These are phyloP conservation scores for Fusarium bulbicola DNA, from an alignment of 2,329 filamentous ascomycete species.

Conservation along the genomic window DNA sequence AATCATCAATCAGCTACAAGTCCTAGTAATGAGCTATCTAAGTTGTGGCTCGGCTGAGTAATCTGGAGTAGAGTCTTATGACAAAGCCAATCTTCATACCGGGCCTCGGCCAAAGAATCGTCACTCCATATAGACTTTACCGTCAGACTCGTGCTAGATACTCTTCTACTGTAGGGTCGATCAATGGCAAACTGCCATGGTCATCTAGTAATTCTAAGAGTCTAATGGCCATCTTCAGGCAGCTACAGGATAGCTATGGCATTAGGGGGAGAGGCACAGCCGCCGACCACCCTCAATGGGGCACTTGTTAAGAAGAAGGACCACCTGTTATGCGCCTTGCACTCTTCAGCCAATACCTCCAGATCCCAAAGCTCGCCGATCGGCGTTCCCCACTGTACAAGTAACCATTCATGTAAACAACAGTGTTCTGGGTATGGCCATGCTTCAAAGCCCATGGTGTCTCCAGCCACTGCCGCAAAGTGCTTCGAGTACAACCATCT, in stretches of 20 bases:
- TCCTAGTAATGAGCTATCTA: background rate
- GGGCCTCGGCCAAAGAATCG: no score
- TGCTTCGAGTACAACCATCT: background rate
- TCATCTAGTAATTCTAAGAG: no score
- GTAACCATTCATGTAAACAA: background rate
- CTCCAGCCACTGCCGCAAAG: background rate
- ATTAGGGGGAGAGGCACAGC: background rate
- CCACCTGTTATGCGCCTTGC: background rate
- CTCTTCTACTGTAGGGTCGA: no score
- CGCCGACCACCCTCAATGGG: background rate
- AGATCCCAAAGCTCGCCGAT: background rate
- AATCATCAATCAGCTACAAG: no score
- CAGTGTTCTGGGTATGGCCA: background rate
- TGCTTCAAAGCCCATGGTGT: background rate
- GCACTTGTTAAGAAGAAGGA: background rate
- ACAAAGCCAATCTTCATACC: background rate
- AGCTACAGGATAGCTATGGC: background rate
- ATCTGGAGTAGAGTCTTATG: background rate
- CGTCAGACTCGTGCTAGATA: no score
- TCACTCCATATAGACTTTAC: no score
- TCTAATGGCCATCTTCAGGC: no score
- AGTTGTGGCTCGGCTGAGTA: background rate
- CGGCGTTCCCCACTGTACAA: background rate
- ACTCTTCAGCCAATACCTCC: background rate
- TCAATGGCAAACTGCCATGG: no score